Evolutionary conservation across 257 asterid genomes (phyloP).

Genomic region (Perilla frutescens): DNA sequence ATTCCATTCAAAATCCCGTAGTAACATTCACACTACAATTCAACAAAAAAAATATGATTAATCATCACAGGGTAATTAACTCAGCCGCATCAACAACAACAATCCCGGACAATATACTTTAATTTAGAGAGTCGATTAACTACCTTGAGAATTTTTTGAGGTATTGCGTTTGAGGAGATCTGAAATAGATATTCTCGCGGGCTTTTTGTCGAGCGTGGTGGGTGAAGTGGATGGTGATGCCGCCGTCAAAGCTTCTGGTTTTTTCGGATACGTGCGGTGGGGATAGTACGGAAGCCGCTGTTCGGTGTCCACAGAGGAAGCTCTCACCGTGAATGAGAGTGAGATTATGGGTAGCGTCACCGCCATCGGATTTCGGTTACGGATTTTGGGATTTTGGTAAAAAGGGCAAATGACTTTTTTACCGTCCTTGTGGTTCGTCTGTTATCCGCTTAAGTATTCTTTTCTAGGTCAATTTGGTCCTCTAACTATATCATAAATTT

Average conservation of each 20-base stretch:
- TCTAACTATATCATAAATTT: too few species aligned
- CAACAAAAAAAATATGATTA: background rate
- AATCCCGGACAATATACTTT: slow-evolving; percentile 1
- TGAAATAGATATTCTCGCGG: slow-evolving; percentile 53
- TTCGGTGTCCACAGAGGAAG: slow-evolving; percentile 71
- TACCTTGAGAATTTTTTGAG: slow-evolving; percentile 44
- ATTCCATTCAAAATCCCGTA: too few species aligned
- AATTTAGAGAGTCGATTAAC: background rate
- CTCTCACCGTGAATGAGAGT: slow-evolving; percentile 45
- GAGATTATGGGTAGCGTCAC: slow-evolving; percentile 48
- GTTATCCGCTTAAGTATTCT: too few species aligned
- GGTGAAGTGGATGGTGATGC: slow-evolving; percentile 33
- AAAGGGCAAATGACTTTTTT: too few species aligned
- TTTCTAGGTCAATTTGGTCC: too few species aligned
- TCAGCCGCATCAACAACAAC: background rate
- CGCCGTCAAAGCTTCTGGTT: slow-evolving; percentile 40
- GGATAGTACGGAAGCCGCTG: slow-evolving; percentile 78
- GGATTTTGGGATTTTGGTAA: background rate
- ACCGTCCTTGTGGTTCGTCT: too few species aligned
- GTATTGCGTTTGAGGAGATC: slow-evolving; percentile 75
- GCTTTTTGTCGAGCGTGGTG: slow-evolving; percentile 36
- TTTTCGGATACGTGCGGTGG: slow-evolving; percentile 78
- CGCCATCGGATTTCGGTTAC: slow-evolving; percentile 50
- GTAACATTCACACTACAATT: background rate
- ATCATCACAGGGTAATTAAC: background rate